Percentiles rank a stretch among this genome's conserved stretches.
phyloP scores from a whole-genome alignment of 2,329 filamentous ascomycete species.

The Penicillium thymicola region DNA sequence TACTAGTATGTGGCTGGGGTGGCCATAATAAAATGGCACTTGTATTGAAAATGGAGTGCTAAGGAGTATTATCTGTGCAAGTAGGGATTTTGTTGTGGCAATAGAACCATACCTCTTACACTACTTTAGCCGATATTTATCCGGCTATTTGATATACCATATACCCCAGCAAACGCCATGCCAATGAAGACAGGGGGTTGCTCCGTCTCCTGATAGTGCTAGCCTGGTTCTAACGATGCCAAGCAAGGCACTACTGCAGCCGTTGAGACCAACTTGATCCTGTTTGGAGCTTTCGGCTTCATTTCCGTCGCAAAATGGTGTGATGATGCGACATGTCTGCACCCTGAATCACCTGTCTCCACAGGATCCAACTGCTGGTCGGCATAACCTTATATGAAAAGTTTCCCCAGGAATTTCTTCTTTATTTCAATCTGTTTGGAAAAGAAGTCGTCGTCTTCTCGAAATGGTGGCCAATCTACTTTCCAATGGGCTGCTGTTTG shows the following conservation, averaged over 20 bases:
- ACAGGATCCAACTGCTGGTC: background rate
- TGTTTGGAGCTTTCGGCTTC: background rate
- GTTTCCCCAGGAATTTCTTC: background rate
- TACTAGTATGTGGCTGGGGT: too few species aligned
- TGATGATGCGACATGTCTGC: background rate
- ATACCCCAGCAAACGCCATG: background rate
- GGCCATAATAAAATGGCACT: too few species aligned
- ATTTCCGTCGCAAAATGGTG: slow-evolving; percentile 6
- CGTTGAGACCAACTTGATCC: background rate
- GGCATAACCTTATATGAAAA: background rate
- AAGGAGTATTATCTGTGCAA: too few species aligned
- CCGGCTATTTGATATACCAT: background rate
- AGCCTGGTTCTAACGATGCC: slow-evolving; percentile 4
- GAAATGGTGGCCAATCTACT: slow-evolving; percentile 19
- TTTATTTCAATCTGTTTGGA: background rate
- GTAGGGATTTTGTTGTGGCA: too few species aligned
- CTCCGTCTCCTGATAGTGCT: slow-evolving; percentile 21
- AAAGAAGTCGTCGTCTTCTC: background rate
- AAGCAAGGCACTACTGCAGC: slow-evolving; percentile 1
- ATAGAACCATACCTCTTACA: too few species aligned
- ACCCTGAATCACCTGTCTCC: background rate
- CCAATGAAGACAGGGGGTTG: background rate
- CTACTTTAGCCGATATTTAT: too few species aligned
- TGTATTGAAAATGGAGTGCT: too few species aligned
- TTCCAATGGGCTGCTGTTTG: slow-evolving; percentile 25